These are phyloP conservation scores for Exophiala alcalophila DNA, from an alignment of 2,329 filamentous ascomycete species.

Conservation along the genomic window DNA sequence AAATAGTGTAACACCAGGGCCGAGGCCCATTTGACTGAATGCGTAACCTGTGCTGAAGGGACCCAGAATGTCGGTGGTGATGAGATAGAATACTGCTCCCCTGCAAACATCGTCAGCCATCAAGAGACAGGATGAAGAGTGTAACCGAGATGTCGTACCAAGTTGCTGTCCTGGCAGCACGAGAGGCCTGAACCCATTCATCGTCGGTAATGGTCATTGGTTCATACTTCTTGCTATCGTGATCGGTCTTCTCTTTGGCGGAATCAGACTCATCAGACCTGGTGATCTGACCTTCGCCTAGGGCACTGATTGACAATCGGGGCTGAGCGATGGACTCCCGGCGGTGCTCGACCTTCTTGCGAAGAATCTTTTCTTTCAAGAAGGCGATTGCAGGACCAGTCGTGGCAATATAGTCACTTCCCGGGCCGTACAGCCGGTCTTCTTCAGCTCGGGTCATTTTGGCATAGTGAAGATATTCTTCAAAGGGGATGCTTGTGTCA, in stretches of 20 bases:
- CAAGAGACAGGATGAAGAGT: background rate
- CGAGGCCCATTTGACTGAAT: constrained; percentile 23
- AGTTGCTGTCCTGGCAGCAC: constrained; percentile 47
- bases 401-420: constrained; percentile 11
- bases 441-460: constrained; percentile 36
- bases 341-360: constrained; percentile 17
- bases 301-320: constrained; percentile 21
- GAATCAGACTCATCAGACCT: constrained; percentile 15
- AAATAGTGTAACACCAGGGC: constrained; percentile 30
- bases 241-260: constrained; percentile 15
- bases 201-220: constrained; percentile 37
- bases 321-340: constrained; percentile 10
- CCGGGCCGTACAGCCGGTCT: constrained; percentile 27
- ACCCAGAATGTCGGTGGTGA: constrained; percentile 43
- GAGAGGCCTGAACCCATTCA: constrained; percentile 50
- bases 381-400: constrained; percentile 13
- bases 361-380: constrained; percentile 24
- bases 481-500: constrained; percentile 35
- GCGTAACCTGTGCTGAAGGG: constrained; percentile 31
- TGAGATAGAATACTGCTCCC: constrained; percentile 36
- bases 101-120: constrained; percentile 5
- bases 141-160: constrained; percentile 30
- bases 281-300: constrained; percentile 14
- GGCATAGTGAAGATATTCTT: constrained; percentile 43
- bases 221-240: constrained; percentile 27